These are phyloP conservation scores for Singerocomus inundabilis DNA, from an alignment of 1,284 basidiomycete genomes.

Conservation along the genomic window DNA sequence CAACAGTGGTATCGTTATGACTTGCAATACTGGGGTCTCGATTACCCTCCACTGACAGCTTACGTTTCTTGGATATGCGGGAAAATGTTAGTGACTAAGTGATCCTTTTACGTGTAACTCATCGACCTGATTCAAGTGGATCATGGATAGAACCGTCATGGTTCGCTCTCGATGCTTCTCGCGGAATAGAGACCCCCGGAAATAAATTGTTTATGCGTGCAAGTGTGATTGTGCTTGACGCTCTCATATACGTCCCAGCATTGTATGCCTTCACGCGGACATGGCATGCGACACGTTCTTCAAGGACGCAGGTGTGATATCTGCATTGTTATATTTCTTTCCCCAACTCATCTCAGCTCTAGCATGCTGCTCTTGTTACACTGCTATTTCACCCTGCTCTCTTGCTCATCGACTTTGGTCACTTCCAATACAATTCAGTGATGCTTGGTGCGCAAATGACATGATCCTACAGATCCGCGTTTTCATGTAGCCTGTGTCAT, in stretches of 20 bases:
- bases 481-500: not conserved
- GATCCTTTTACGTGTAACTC: not conserved
- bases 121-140: conserved; percentile 45
- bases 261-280: conserved; percentile 58
- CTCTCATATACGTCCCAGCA: conserved; percentile 75
- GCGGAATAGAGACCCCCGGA: conserved; percentile 70
- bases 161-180: conserved; percentile 73
- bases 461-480: not conserved
- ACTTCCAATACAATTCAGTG: conserved; percentile 91
- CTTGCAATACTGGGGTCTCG: conserved; percentile 87
- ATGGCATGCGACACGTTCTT: conserved; percentile 67
- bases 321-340: not conserved
- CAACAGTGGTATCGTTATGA: conserved; percentile 86
- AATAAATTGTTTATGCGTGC: conserved; percentile 80
- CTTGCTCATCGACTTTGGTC: conserved; percentile 85
- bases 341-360: not conserved
- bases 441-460: conserved; percentile 66
- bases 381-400: conserved; percentile 83
- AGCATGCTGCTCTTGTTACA: conserved; percentile 73
- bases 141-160: conserved; percentile 66
- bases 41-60: conserved; percentile 91
- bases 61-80: conserved; percentile 84
- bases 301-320: conserved; percentile 62
- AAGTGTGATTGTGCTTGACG: conserved; percentile 71
- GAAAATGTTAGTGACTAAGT: conserved; percentile 45